phyloP scores from a whole-genome alignment of 1,139 yeast genomes.

The Candida sp. region DNA sequence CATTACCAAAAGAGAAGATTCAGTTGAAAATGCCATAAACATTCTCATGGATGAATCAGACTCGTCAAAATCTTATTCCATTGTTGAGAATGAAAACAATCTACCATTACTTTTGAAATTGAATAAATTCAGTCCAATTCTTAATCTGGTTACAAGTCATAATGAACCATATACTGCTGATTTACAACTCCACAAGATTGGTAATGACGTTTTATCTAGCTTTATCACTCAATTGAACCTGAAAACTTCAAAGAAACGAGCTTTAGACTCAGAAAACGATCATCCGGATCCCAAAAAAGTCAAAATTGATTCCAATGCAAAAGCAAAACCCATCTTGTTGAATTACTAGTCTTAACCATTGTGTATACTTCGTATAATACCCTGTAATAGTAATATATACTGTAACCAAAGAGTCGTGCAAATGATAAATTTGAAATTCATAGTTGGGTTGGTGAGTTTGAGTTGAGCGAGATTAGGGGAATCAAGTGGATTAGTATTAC shows the following conservation, averaged over 20 bases:
- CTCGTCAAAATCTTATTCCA: neutral
- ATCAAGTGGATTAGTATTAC: neutral
- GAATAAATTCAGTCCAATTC: neutral
- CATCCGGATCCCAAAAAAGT: conserved; percentile 6
- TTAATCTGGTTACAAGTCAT: neutral
- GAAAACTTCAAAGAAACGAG: conserved; percentile 7
- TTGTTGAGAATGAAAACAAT: neutral
- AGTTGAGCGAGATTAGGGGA: neutral
- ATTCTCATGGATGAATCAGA: neutral
- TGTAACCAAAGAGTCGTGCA: neutral
- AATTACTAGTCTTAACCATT: conserved; percentile 9
- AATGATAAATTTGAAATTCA: neutral
- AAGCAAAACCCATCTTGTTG: conserved; percentile 10
- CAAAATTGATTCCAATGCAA: conserved; percentile 5
- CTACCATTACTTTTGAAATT: neutral
- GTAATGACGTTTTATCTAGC: conserved; percentile 3
- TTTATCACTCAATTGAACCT: conserved; percentile 4
- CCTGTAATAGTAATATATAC: neutral
- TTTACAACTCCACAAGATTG: neutral
- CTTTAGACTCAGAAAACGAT: conserved; percentile 5
- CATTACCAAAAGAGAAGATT: conserved; percentile 1
- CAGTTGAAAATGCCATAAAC: neutral
- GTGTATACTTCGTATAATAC: neutral
- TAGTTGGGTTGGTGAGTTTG: neutral
- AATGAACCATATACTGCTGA: neutral